Evolutionary conservation across 805 yeast species (phyloP), one percentile per base, ranked within the genome.

Genomic region (Hanseniaspora clermontiae): DNA sequence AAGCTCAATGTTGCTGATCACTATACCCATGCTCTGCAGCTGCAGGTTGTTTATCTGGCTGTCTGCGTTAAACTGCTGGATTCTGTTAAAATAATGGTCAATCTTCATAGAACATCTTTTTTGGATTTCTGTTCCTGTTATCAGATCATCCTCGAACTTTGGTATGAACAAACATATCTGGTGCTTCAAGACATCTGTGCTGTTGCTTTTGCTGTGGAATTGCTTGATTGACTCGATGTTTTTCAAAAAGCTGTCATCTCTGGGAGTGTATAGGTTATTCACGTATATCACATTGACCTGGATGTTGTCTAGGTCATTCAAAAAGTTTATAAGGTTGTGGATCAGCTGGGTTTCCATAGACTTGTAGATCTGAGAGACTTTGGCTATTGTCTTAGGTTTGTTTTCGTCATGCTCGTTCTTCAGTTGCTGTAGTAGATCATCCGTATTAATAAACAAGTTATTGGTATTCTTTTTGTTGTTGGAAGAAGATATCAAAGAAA

Each of bases 21-120:
- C 48, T 11, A 55, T 38, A 12, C 54, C 58, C 5, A 51, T 36
- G 24, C 43, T 42, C 37, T 51, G 55, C 27, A 20, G 11, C 14
- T 51, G 43, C 19, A 27, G n/a, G 11, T 51, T 24, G 1, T 24
- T 43, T 5, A 32, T 10, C 32, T 51, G 43, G 17, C 42, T 27
- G 6, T 43, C 46, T 15, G 55, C 15, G 43, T 51, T 51, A 6
- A 51, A 39, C n/a, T 51, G 55, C 27, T 43, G 49, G 2, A 51
- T 51, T 43, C 49, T 43, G 37, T 51, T 51, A 4, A 51, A 17
- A 6, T 42, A 43, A 11, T 51, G 45, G 36, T 51, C 39, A 1
- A 51, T 43, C 24, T 51, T 51, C 55, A 51, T 51, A 5, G 55
- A 45, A 12, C 55, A 51, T 51, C 55, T 51, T 8, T 51, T 43